Evolutionary conservation across 805 yeast species (phyloP), one percentile per base, ranked within the genome.

Genomic region (Clavispora phyllophila): DNA sequence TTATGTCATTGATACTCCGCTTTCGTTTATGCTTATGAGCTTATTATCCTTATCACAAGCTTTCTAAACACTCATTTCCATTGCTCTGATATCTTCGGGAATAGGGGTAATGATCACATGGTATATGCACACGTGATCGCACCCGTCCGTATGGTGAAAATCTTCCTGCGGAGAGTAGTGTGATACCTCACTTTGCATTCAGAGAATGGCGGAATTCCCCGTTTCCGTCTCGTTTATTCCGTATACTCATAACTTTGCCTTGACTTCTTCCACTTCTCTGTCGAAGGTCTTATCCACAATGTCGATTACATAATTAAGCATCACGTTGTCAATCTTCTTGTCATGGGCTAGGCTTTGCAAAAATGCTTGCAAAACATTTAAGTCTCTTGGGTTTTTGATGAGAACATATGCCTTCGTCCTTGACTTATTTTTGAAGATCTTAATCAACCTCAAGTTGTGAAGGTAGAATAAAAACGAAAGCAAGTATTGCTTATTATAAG

Each of bases 401-500:
- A 58, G 54, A 19, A 70, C 73, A 48, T 55, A 68, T 7, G 75
- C 73, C 40, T 58, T 57, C 5, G 72, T 68, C 46, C 63, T 66
- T 8, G 70, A 55, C 53, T 68, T 67, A 51, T 70, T 69, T 51
- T 69, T 69, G 51, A 64, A 61, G 22, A 70, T 66, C 40, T 54
- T 54, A 18, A 70, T 57, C 43, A 68, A 53, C 35, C 50, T 51
- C 42, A 69, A 55, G 45, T 68, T 60, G 47, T 65, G 55, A 44
- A 68, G 54, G 46, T 66, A 69, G 43, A 63, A 69, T 42, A 70
- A 56, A 41, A 66, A 63, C 36, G 68, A 62, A 26, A 70, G 53
- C 39, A 70, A 57, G 49, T 70, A 69, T 48, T 69, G 74, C 52
- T 69, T 70, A 49, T 70, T 69, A 43, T 60, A 58, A 7, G 68